Evolutionary conservation across 2,329 filamentous ascomycete genomes (phyloP).

Genomic region (Colletotrichum musicola): DNA sequence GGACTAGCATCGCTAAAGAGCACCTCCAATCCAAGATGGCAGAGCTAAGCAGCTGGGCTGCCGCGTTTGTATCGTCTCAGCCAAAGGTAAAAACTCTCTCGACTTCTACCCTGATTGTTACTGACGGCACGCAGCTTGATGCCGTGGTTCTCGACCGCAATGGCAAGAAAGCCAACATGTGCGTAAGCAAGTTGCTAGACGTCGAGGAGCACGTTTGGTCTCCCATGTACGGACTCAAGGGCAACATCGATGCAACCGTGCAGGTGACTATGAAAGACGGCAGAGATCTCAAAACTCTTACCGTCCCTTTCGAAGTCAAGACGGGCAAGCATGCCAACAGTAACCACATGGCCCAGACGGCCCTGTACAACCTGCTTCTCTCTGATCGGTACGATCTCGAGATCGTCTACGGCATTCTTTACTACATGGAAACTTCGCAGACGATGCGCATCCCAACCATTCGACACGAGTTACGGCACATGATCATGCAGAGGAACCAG

Average conservation of each 20-base stretch:
- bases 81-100: constrained; percentile 68
- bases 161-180: constrained; percentile 76
- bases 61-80: constrained; percentile 78
- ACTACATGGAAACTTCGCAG: constrained; percentile 93
- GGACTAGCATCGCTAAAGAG: constrained; percentile 78
- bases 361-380: constrained; percentile 90
- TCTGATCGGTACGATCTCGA: constrained; percentile 96
- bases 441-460: constrained; percentile 88
- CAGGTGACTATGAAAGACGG: constrained; percentile 85
- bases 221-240: constrained; percentile 95
- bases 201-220: constrained; percentile 99
- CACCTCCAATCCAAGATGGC: constrained; percentile 87
- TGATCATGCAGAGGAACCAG: constrained; percentile 96
- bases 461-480: constrained; percentile 89
- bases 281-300: constrained; percentile 75
- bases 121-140: constrained; percentile 45
- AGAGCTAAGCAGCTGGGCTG: constrained; percentile 86
- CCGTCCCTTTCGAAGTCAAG: constrained; percentile 95
- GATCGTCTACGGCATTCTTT: constrained; percentile 89
- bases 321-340: constrained; percentile 88
- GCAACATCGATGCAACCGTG: constrained; percentile 97
- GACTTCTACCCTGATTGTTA: not conserved
- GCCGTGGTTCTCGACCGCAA: constrained; percentile 36
- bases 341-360: constrained; percentile 92
- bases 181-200: constrained; percentile 92